A percentile compares a stretch with the other conserved stretches of the same genome.
Evolutionary conservation across 129 eudicot species (phyloP).

Genomic region (Deinandra increscens): DNA sequence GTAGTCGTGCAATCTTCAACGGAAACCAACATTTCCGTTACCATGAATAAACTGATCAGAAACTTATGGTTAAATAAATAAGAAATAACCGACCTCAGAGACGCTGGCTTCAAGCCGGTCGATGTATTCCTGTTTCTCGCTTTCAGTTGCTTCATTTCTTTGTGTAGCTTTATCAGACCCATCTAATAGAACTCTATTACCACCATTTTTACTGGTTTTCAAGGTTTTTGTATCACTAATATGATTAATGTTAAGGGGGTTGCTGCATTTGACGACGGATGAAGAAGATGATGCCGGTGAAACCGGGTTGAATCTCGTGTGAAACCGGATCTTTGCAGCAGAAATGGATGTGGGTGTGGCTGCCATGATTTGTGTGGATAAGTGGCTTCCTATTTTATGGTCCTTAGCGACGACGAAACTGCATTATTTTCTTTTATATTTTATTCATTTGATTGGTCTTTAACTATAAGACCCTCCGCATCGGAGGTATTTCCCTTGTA

Average conservation of each 20-base stretch:
- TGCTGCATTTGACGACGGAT: constrained; percentile 25
- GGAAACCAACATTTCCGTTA: constrained; percentile 20
- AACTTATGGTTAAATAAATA: background rate
- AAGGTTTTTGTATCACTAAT: constrained; percentile 13
- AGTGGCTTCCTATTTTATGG: constrained; percentile 21
- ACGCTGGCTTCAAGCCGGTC: constrained; percentile 41
- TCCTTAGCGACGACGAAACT: background rate
- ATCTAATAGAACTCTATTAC: constrained; percentile 38
- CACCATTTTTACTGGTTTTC: constrained; percentile 24
- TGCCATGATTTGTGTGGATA: constrained; percentile 43
- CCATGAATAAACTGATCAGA: constrained; percentile 5
- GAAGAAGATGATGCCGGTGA: constrained; percentile 19
- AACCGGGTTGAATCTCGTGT: constrained; percentile 10
- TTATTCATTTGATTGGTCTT: no score
- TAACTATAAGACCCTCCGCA: no score
- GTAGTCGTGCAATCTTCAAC: constrained; percentile 70
- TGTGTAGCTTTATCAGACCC: constrained; percentile 42
- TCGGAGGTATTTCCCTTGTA: no score
- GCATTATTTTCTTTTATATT: background rate
- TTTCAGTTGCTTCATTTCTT: background rate
- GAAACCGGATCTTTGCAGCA: constrained; percentile 27
- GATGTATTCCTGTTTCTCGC: constrained; percentile 52
- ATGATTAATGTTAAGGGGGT: constrained; percentile 6
- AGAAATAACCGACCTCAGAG: constrained; percentile 43
- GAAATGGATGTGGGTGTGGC: constrained; percentile 37